Conservation (phyloP, 2,329 filamentous ascomycete species). For the Ceratocystis harringtonii region DNA sequence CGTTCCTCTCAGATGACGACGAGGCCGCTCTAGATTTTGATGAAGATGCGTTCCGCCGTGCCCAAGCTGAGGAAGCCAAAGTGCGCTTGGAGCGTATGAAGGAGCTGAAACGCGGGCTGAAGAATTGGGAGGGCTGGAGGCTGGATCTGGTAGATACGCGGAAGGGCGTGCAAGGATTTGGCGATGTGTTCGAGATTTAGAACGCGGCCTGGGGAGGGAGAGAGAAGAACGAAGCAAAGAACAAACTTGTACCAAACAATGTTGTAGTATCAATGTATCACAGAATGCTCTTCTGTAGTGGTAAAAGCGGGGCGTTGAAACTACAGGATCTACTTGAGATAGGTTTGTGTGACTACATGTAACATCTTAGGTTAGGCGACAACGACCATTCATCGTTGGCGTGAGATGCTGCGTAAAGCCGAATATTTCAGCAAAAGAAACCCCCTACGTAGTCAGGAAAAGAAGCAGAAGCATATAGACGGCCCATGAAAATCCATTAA, state of each 20-base stretch:
- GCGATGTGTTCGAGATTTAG: constrained; percentile 50
- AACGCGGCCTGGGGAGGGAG: not conserved
- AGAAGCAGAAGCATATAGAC: not conserved
- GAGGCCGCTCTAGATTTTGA: constrained; percentile 43
- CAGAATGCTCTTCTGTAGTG: too few relatives aligned
- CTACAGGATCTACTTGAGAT: too few relatives aligned
- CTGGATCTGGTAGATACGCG: constrained; percentile 48
- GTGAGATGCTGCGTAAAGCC: not conserved
- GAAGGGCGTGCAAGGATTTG: constrained; percentile 42
- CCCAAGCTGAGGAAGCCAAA: constrained; percentile 47
- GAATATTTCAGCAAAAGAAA: not conserved
- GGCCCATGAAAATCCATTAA: not conserved
- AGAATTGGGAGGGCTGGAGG: constrained; percentile 54
- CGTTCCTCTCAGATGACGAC: constrained; percentile 40
- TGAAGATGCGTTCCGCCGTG: constrained; percentile 48
- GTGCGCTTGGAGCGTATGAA: constrained; percentile 47
- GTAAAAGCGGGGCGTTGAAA: too few relatives aligned
- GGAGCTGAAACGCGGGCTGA: constrained; percentile 47
- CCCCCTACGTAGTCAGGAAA: not conserved
- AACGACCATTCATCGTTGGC: too few relatives aligned
- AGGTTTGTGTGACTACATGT: too few relatives aligned
- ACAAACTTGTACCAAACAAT: too few relatives aligned
- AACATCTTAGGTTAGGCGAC: too few relatives aligned
- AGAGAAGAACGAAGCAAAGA: not conserved
- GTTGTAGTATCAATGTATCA: too few relatives aligned